phyloP scores from a whole-genome alignment of 495 filamentous ascomycete species.

The Durotheca rogersii region DNA sequence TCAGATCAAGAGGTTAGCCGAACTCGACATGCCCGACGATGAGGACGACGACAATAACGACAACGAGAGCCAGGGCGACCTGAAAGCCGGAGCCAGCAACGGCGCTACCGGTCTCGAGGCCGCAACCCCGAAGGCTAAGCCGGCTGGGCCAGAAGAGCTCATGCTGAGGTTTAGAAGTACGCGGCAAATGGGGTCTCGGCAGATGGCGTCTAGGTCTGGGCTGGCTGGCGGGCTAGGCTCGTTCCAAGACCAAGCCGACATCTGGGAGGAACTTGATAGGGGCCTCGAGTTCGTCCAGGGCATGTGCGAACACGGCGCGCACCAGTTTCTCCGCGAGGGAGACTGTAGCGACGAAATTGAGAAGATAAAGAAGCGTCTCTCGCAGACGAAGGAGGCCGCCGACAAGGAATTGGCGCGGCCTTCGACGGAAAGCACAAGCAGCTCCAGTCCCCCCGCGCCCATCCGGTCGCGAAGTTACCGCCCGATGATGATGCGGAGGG shows the following conservation, averaged over 20 bases:
- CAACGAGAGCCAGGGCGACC: conserved; percentile 7
- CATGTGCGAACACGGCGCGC: conserved; percentile 80
- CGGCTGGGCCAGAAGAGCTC: conserved; percentile 22
- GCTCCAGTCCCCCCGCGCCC: conserved; percentile 23
- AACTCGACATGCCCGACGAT: conserved; percentile 50
- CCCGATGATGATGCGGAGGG: conserved; percentile 38
- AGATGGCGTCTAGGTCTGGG: conserved; percentile 21
- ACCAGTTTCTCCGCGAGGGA: conserved; percentile 81
- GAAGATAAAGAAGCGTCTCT: conserved; percentile 60
- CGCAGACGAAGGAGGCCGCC: conserved; percentile 60
- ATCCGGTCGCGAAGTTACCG: conserved; percentile 34
- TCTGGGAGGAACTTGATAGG: conserved; percentile 73
- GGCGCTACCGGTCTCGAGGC: conserved; percentile 10
- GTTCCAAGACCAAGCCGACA: conserved; percentile 42
- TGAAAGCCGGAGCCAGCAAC: conserved; percentile 30
- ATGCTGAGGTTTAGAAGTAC: conserved; percentile 37
- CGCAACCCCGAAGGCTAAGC: conserved; percentile 4
- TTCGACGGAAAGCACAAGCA: conserved; percentile 39
- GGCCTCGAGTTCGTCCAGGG: conserved; percentile 74
- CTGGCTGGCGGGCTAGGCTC: conserved; percentile 28
- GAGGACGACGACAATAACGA: conserved; percentile 42
- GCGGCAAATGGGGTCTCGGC: conserved; percentile 30
- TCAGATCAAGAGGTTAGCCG: conserved; percentile 55
- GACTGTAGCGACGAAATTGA: conserved; percentile 73
- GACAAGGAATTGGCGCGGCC: conserved; percentile 59